Base-by-base conservation (phyloP, 2,329 filamentous ascomycete species). In the Teratosphaeria nubilosa region DNA sequence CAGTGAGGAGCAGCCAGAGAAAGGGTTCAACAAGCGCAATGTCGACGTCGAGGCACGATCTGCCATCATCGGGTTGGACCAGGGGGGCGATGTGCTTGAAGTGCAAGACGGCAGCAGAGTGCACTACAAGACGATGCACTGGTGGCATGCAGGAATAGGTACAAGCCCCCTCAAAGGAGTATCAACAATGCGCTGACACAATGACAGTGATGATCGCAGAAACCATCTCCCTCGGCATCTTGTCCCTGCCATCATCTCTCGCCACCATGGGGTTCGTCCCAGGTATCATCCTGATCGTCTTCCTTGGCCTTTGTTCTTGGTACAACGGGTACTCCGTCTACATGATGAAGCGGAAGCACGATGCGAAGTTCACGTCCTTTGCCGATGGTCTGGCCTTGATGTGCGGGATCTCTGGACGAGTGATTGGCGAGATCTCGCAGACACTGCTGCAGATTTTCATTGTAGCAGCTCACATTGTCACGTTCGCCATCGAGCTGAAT, bases 401-500 rank as follows among this genome's bases (percentile, higher is more conserved):
- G 54, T 76, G 78, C 59, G 87, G 87, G 9, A 74, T 72, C 20
- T 74, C 81, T 30, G 51, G 84, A 1, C 81, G 83, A 61, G 83
- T 87, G 68, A 63, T 89, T 32, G 74, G 87, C 51, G 84, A 84
- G 25, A 72, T 76, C 62, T 84, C 81, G 62, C 85, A 86, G 64
- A 34, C 30, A 16, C 71, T 88, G 20, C 83, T 88, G 70, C 75
- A 89, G 45, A 74, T 86, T 57, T 87, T 90, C 73, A 80, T 87
- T 64, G 84, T 86, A 72, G 84, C 81, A 34, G 86, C 85, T n/a
- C 87, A 90, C 72, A 77, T 87, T 55, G 74, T 89, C 61, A 87
- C 85, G 0, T 88, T 88, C 63, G 80, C 80, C 32, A 85, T 88
- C 65, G 86, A 86, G 63, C 81, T 88, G 72, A 84, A 84, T 64